A percentile compares a stretch with the other conserved stretches of the same genome.
phyloP scores from a whole-genome alignment of 2,329 filamentous ascomycete species.

The Verticillium dahliae region DNA sequence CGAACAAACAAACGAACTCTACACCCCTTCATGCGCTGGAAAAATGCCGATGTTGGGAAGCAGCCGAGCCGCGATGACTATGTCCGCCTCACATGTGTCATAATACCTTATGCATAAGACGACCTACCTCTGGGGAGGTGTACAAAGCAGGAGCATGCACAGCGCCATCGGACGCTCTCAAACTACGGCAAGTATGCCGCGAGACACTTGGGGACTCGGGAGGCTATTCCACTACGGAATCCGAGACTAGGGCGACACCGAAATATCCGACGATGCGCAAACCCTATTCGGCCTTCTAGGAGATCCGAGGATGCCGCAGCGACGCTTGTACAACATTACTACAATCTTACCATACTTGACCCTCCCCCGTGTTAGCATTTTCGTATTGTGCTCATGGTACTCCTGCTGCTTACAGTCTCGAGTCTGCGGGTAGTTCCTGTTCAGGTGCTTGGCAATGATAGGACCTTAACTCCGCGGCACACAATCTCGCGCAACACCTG shows the following conservation, averaged over 20 bases:
- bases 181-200: too few species aligned
- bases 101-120: too few species aligned
- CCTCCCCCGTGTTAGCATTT: not conserved
- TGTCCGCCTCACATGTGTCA: too few species aligned
- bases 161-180: not conserved
- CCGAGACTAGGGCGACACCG: not conserved
- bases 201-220: too few species aligned
- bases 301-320: not conserved
- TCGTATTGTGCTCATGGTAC: not conserved
- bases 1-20: too few species aligned
- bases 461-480: not conserved
- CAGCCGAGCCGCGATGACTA: not conserved
- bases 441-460: not conserved
- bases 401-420: not conserved
- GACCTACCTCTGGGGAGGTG: not conserved
- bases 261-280: not conserved
- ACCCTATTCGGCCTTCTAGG: not conserved
- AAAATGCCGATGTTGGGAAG: too few species aligned
- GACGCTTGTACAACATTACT: not conserved
- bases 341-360: not conserved
- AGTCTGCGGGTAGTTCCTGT: not conserved
- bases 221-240: not conserved
- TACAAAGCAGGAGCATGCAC: not conserved
- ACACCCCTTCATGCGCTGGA: too few species aligned
- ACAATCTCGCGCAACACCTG: not conserved